phyloP scores from a whole-genome alignment of 495 filamentous ascomycete genomes.

The Hypoxylon perforatum region DNA sequence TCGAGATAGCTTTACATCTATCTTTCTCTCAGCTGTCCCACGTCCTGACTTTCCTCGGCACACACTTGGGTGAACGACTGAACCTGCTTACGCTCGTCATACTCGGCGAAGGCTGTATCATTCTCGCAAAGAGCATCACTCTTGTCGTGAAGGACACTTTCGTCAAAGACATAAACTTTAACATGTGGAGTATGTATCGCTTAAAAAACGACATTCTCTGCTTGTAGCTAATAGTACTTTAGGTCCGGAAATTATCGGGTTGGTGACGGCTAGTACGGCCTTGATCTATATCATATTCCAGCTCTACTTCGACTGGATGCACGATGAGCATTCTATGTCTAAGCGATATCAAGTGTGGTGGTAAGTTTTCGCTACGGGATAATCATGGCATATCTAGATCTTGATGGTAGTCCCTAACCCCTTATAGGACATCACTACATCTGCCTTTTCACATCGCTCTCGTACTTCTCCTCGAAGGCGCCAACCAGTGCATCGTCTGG shows the following conservation, averaged over 20 bases:
- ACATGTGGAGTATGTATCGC: constrained; percentile 42
- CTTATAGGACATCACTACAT: constrained; percentile 66
- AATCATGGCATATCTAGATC: constrained; percentile 1
- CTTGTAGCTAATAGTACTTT: constrained; percentile 31
- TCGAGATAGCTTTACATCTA: constrained; percentile 67
- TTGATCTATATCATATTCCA: constrained; percentile 74
- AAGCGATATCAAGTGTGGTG: constrained; percentile 49
- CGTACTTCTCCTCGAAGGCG: constrained; percentile 46
- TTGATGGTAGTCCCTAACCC: constrained; percentile 26
- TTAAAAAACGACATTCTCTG: constrained; percentile 11
- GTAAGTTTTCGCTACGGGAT: constrained; percentile 65
- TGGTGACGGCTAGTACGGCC: constrained; percentile 58
- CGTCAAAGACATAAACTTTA: constrained; percentile 57
- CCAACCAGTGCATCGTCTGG: constrained; percentile 53
- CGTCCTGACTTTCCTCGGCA: constrained; percentile 71
- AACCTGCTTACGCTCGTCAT: constrained; percentile 75
- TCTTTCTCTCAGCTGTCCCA: constrained; percentile 64
- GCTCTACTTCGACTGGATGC: constrained; percentile 74
- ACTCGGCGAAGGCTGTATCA: constrained; percentile 67
- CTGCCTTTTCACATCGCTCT: constrained; percentile 74
- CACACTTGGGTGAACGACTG: constrained; percentile 73
- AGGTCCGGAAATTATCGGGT: constrained; percentile 47
- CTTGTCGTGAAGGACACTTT: constrained; percentile 40
- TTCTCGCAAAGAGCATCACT: constrained; percentile 38
- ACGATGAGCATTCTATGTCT: constrained; percentile 61